Percentiles rank a stretch among this genome's conserved stretches.
phyloP scores from a whole-genome alignment of 2,329 filamentous ascomycete species.

The Xylariomycetidae sp. region DNA sequence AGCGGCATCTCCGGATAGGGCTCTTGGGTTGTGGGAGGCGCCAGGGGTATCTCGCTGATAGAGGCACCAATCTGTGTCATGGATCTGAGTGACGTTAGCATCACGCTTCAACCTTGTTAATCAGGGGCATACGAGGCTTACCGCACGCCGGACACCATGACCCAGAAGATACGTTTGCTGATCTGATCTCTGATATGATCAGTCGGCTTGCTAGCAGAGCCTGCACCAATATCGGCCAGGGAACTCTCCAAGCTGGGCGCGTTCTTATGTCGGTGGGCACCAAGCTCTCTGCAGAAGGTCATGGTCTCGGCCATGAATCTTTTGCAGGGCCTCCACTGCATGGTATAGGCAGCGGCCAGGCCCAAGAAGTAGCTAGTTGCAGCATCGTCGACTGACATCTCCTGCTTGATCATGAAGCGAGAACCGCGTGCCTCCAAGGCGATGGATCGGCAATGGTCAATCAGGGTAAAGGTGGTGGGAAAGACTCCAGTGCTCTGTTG shows the following conservation, averaged over 20 bases:
- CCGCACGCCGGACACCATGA: slow-evolving; percentile 68
- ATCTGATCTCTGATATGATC: slow-evolving; percentile 69
- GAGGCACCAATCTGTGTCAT: slow-evolving; percentile 71
- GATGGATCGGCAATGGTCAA: slow-evolving; percentile 65
- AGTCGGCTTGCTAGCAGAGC: slow-evolving; percentile 41
- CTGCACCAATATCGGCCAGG: slow-evolving; percentile 27
- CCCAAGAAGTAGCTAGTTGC: slow-evolving; percentile 73
- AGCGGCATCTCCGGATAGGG: slow-evolving; percentile 74
- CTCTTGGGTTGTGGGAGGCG: slow-evolving; percentile 67
- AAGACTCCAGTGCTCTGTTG: slow-evolving; percentile 60
- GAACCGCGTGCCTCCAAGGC: slow-evolving; percentile 61
- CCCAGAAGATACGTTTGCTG: slow-evolving; percentile 78
- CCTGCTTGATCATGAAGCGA: slow-evolving; percentile 36
- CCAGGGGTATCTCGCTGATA: slow-evolving; percentile 66
- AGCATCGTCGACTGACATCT: slow-evolving; percentile 54
- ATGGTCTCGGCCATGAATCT: slow-evolving; percentile 69
- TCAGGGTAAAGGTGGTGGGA: slow-evolving; percentile 61
- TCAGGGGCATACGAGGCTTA: slow-evolving; percentile 27
- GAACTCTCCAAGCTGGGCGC: slow-evolving; percentile 7
- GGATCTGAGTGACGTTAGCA: slow-evolving; percentile 42
- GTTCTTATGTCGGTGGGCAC: slow-evolving; percentile 52
- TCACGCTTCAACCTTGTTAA: background rate
- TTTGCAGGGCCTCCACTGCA: slow-evolving; percentile 60
- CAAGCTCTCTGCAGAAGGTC: slow-evolving; percentile 61
- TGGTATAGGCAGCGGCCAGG: slow-evolving; percentile 59